phyloP scores from a whole-genome alignment of 2,329 filamentous ascomycete genomes.

The Pseudogymnoascus sp. region DNA sequence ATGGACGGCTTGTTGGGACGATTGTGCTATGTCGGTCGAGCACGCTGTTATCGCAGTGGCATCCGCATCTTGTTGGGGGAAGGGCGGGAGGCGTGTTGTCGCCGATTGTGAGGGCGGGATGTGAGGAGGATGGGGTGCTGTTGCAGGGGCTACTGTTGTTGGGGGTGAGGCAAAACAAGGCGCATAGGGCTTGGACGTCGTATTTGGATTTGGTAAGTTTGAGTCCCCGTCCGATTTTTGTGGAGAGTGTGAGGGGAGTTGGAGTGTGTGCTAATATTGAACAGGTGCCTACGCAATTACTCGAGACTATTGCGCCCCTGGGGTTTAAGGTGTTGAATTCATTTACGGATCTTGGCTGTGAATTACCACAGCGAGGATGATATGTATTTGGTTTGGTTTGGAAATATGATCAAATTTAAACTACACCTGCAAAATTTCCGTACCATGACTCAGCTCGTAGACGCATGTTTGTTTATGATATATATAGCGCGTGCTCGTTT shows the following conservation, averaged over 20 bases:
- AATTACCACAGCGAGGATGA: background rate
- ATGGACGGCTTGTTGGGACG: constrained; percentile 55
- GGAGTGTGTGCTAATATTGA: background rate
- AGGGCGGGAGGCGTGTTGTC: constrained; percentile 57
- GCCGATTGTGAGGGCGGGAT: constrained; percentile 56
- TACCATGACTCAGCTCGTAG: background rate
- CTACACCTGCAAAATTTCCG: background rate
- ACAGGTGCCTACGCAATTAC: background rate
- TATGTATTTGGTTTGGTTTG: background rate
- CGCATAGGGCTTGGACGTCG: constrained; percentile 53
- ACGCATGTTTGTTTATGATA: background rate
- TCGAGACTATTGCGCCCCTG: background rate
- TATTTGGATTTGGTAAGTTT: constrained; percentile 10
- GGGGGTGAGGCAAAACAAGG: constrained; percentile 59
- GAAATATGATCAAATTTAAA: background rate
- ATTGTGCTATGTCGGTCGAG: constrained; percentile 57
- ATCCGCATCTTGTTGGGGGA: constrained; percentile 38
- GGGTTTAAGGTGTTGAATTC: constrained; percentile 7
- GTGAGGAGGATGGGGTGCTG: constrained; percentile 55
- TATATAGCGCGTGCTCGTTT: background rate
- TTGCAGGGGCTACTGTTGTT: constrained; percentile 59
- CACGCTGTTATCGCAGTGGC: constrained; percentile 42
- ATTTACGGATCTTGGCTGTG: background rate
- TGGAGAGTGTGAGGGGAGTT: background rate
- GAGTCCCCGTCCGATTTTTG: background rate